Evolutionary conservation across 768 basidiomycete species (phyloP), one percentile per base, ranked within the genome.

Genomic region (Tulasnella sp.): DNA sequence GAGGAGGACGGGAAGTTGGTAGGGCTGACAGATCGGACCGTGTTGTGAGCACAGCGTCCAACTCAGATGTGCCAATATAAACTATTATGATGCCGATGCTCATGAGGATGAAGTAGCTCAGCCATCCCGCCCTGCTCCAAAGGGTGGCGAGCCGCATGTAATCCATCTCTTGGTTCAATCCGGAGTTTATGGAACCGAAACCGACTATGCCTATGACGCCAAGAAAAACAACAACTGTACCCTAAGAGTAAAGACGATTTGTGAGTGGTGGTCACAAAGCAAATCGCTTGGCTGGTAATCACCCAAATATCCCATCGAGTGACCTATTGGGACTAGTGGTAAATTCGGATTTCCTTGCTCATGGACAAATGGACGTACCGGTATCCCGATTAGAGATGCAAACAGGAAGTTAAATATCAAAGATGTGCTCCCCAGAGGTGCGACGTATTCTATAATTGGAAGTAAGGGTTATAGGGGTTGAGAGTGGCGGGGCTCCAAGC

Each of bases 331-430:
- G 88, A 88, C 27, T 4, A 90, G 85, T 61, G 91, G 78, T 68
- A 91, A 86, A 65, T 62, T 29, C 49, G n/a, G 9, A 21, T 61
- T 38, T 38, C 15, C 34, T 7, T 38, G 34, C 34, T 23, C 15
- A 10, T 42, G 5, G 21, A n/a, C 15, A 5, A n/a, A n/a, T 24
- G 21, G 42, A 38, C 26, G 29, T 44, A 49, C 41, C 45, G 52
- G 60, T 10, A 50, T 49, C 17, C 52, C 41, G 27, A 32, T 64
- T 23, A 62, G 26, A 51, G 63, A 47, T 26, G 95, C 95, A 70
- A 96, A 95, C 38, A 96, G 76, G 69, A 96, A 94, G 70, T 98
- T 98, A 76, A 98, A 97, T 58, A 98, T 83, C 63, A 98, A 81
- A 11, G 91, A 88, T 10, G 91, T 87, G 0, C 90, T 91, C 13